Base-by-base conservation (phyloP, 257 asterid species). In the Solanum neorickii region DNA sequence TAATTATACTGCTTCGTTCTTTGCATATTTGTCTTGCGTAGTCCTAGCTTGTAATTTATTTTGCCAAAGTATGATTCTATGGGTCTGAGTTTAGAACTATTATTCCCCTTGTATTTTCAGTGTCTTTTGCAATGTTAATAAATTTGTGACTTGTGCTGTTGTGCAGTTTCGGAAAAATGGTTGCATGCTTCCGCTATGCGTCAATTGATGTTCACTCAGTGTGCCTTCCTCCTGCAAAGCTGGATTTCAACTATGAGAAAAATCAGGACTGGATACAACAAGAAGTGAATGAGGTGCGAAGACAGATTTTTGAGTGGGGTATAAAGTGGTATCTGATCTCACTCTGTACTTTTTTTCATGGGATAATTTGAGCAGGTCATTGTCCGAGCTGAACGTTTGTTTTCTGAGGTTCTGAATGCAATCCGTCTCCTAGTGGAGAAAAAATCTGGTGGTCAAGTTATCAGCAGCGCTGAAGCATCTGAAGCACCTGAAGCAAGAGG, bases 161-260 rank as follows among this genome's bases (percentile, higher is more conserved):
- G 18, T 89, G 91, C 96, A 97, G 99, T 88, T 95, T 94, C 47
- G 99, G 98, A 35, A 92, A 94, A 86, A 95, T 94, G 98, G 98
- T 97, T 91, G 99, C 99, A 88, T 97, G 99, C 95, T 97, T 97
- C 89, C 96, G 98, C 86, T 97, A 97, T 90, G 98, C 98, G n/a
- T 94, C 99, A 31, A 97, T 97, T 87, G 96, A 97, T 91, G 99
- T 97, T 90, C 95, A 93, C 88, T 95, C 98, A 12, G 99, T 97
- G 87, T 94, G 88, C 87, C 95, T 97, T 87, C 99, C 99, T 90
- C 99, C 98, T 31, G 35, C 95, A 76, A 93, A 94, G 89, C 97
- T 97, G 90, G 97, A 91, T 88, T 95, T 95, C 92, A 94, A 93
- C 92, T 92, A 88, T 88, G 96, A 92, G 92, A 91, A 88, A 47